Evolutionary conservation across 345 rosid genomes (phyloP), one percentile per base, ranked within the genome.

Genomic region (Gossypium australe): DNA sequence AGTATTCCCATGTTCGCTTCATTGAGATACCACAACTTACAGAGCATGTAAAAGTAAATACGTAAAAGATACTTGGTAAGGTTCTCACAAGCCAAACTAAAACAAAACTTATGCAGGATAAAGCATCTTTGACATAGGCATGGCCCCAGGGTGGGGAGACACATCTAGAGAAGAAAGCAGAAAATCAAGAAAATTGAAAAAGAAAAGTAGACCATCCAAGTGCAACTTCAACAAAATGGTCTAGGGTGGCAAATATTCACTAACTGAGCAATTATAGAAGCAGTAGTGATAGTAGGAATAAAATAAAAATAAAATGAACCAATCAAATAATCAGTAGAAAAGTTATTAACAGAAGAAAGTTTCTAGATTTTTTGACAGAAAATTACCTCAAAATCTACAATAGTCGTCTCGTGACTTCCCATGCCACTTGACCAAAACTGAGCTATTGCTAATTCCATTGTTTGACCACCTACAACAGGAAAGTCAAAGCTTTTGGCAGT

Each of bases 381-480:
- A 61, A 52, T 70, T 89, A 95, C 99, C 98, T 95, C 94, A 88
- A 95, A 93, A 79, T 95, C 97, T 65, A 93, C 94, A 56, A 75
- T 25, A 67, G 99, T 80, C 58, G 85, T 83, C 83, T 93, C 97
- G 72, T 83, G 86, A 85, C 98, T 95, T 79, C 97, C 99, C 70
- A 91, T 83, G 78, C 99, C 99, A 81, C 99, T 95, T 62, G 97
- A 89, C 98, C 99, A 93, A 81, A 91, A 95, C 80, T 93, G 99
- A 80, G 99, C 97, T 79, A 95, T 74, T 68, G 89, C 90, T 77
- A 95, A 84, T 84, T 95, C 99, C 97, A 92, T 89, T 48, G 97
- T 93, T 83, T 83, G 93, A 77, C 99, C 98, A 83, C 91, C 84
- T 75, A 88, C 87, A 67, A 91, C 94, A 71, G 93, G 89, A 78